Conservation (phyloP, 202 grass and related monocot genomes). For the Elaeis oleifera region DNA sequence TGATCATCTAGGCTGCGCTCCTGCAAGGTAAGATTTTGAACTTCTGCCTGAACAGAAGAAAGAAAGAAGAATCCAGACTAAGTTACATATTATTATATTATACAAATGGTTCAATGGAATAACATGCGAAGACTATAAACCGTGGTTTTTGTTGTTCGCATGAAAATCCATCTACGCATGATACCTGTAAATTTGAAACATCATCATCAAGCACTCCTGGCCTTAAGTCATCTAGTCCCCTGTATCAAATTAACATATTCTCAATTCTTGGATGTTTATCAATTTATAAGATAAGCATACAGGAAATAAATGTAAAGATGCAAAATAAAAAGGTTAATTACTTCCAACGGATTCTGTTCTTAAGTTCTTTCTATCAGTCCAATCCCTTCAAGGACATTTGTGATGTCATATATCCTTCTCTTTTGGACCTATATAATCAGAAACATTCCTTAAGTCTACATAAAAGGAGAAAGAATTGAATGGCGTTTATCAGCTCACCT, state of each 20-base stretch:
- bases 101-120: too few relatives aligned
- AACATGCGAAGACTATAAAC: too few relatives aligned
- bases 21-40: constrained; percentile 59
- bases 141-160: too few relatives aligned
- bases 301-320: background rate
- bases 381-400: constrained; percentile 93
- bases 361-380: constrained; percentile 86
- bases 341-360: constrained; percentile 88
- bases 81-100: background rate
- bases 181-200: constrained; percentile 61
- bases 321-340: constrained; percentile 27
- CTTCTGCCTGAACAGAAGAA: constrained; percentile 49
- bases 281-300: background rate
- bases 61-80: background rate
- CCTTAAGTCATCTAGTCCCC: constrained; percentile 51
- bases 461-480: background rate
- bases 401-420: constrained; percentile 93
- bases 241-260: constrained; percentile 19
- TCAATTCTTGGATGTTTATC: background rate
- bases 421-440: constrained; percentile 63
- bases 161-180: background rate
- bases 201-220: constrained; percentile 56
- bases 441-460: background rate
- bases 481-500: constrained; percentile 21
- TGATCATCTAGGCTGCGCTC: constrained; percentile 59